Base-by-base conservation (phyloP, 345 rosid genomes). In the Rhodamnia argentea region DNA sequence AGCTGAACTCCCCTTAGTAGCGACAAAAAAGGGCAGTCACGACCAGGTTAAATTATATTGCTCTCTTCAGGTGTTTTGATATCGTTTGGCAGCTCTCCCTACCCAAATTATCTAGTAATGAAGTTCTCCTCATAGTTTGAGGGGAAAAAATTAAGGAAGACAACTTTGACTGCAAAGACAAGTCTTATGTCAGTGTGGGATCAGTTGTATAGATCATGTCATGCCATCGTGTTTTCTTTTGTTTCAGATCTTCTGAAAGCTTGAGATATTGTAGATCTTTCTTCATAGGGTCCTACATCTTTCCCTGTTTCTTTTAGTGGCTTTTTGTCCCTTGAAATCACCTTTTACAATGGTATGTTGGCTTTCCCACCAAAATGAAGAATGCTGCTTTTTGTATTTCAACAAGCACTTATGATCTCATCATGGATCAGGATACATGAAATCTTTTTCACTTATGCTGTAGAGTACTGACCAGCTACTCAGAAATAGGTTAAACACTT, bases 1-100 rank as follows among this genome's bases (percentile, higher is more conserved):
- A 74, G 94, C 94, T 10, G 94, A 92, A 74, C 88, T 92, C 78
- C 94, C 94, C 70, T 58, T 92, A 29, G 94, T 88, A 83, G 92
- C 94, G 8, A 92, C 94, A n/a, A 86, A 86, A 81, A 89, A 87
- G 87, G 87, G 83, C 47, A 85, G 53, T 50, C 91, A 90, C 22
- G 90, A 91, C 82, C 87, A 90, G 92, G 94, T 92, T 60, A 82
- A 53, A 57, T 56, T 81, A 51, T 20, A 13, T 59, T 62, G 42
- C 64, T 51, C 9, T 51, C 83, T 56, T 26, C 75, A 62, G 44
- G 50, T 23, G 56, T 29, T 83, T 52, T 83, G 16, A 27, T 57
- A 18, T 52, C 3, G 84, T 83, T 83, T 52, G 42, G 3, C 76
- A 29, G 76, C 20, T 64, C 78, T 64, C 44, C 78, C 47, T 64